phyloP scores from a whole-genome alignment of 2,329 filamentous ascomycete species.

The Rhynchosporium graminicola region DNA sequence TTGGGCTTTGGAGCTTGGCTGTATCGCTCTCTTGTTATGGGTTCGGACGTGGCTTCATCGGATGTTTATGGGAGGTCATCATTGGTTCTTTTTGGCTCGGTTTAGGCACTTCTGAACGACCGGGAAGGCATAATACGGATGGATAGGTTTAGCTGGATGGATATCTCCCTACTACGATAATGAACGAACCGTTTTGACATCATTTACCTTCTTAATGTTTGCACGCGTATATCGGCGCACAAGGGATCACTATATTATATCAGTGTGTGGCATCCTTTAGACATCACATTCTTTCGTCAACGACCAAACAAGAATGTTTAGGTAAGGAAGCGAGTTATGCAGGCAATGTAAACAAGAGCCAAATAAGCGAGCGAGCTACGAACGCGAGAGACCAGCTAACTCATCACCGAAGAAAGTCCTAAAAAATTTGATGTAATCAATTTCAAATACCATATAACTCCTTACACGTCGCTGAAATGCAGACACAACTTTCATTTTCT shows the following conservation, averaged over 20 bases:
- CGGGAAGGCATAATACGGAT: not conserved
- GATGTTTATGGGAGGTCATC: not conserved
- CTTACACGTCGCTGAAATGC: not conserved
- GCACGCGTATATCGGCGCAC: too few relatives aligned
- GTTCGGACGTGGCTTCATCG: not conserved
- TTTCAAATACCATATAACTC: not conserved
- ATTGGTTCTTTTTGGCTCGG: not conserved
- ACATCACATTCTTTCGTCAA: too few relatives aligned
- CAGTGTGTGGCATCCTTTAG: too few relatives aligned
- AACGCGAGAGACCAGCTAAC: too few relatives aligned
- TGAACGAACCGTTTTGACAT: slow-evolving; percentile 1
- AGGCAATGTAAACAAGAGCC: too few relatives aligned
- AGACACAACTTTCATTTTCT: not conserved
- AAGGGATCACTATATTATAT: too few relatives aligned
- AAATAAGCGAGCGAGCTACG: too few relatives aligned
- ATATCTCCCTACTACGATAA: slow-evolving; percentile 5
- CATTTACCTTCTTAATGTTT: not conserved
- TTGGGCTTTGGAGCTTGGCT: not conserved
- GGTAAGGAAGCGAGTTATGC: too few relatives aligned
- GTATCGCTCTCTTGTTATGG: not conserved
- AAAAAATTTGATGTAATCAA: not conserved
- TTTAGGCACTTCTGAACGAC: not conserved
- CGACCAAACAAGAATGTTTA: too few relatives aligned
- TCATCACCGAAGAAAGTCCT: too few relatives aligned
- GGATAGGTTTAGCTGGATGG: slow-evolving; percentile 11